Evolutionary conservation across 1,284 basidiomycete species (phyloP).

Genomic region (Dichomitus squalens): DNA sequence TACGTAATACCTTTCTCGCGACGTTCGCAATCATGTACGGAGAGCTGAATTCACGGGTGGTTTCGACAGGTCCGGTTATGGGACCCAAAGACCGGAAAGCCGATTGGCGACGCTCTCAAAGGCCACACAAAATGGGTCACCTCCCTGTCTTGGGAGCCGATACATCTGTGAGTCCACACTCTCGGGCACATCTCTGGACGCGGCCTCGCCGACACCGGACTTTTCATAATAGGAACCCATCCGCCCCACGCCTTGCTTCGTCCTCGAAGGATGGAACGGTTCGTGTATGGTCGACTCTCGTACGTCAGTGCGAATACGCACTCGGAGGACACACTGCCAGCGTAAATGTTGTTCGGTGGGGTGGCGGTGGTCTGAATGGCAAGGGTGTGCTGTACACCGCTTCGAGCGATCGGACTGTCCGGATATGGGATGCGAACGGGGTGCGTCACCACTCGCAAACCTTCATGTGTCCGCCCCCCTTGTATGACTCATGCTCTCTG

Average conservation of each 20-base stretch:
- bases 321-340: conserved; percentile 93
- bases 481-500: background rate
- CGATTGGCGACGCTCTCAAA: conserved; percentile 82
- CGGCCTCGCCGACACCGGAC: conserved; percentile 4
- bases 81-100: conserved; percentile 88
- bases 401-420: conserved; percentile 90
- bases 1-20: conserved; percentile 38
- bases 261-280: conserved; percentile 97
- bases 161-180: conserved; percentile 70
- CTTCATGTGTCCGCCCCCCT: no score
- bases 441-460: conserved; percentile 42
- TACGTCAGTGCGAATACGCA: conserved; percentile 78
- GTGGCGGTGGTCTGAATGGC: conserved; percentile 68
- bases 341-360: conserved; percentile 97
- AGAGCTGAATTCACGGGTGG: background rate
- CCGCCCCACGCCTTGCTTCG: conserved; percentile 85
- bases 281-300: conserved; percentile 86
- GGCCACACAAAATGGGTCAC: conserved; percentile 98
- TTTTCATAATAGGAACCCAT: conserved; percentile 56
- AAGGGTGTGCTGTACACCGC: conserved; percentile 92
- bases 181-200: background rate
- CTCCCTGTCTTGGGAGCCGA: conserved; percentile 95
- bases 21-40: background rate
- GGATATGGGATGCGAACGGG: conserved; percentile 88
- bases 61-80: conserved; percentile 73